Conservation (phyloP, 768 basidiomycete genomes). For the Tulasnella sp. region DNA sequence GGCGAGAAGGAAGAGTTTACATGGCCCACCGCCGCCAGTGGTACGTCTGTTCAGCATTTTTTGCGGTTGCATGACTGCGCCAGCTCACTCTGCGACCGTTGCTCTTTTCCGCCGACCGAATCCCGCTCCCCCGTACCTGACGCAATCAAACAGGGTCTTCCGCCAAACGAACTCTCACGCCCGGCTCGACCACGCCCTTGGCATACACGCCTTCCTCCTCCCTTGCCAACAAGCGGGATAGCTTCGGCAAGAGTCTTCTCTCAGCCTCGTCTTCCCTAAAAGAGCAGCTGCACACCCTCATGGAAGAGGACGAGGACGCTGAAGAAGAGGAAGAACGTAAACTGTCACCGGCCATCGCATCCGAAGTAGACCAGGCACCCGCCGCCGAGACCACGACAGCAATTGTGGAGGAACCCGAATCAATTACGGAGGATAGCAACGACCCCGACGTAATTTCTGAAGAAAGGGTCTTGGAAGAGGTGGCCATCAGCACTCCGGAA, state of each 20-base stretch:
- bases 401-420: constrained; percentile 15
- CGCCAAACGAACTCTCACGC: constrained; percentile 23
- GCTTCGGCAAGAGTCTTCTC: constrained; percentile 61
- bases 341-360: constrained; percentile 27
- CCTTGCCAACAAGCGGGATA: constrained; percentile 67
- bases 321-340: constrained; percentile 48
- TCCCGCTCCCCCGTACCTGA: constrained; percentile 6
- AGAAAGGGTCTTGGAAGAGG: neutral
- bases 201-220: constrained; percentile 40
- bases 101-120: constrained; percentile 20
- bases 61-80: neutral
- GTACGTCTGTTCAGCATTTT: neutral
- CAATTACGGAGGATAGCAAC: constrained; percentile 14
- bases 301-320: constrained; percentile 87
- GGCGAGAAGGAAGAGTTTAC: constrained; percentile 58
- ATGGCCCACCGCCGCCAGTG: constrained; percentile 39
- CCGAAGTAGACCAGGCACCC: constrained; percentile 31
- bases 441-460: constrained; percentile 1
- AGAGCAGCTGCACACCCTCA: constrained; percentile 71
- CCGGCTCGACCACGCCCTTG: constrained; percentile 15
- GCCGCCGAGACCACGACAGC: constrained; percentile 28
- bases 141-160: constrained; percentile 26
- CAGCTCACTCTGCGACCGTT: constrained; percentile 1
- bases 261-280: constrained; percentile 57
- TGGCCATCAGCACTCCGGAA: neutral